Conservation (phyloP, 2,329 filamentous ascomycete genomes). For the Exserohilum turcica region DNA sequence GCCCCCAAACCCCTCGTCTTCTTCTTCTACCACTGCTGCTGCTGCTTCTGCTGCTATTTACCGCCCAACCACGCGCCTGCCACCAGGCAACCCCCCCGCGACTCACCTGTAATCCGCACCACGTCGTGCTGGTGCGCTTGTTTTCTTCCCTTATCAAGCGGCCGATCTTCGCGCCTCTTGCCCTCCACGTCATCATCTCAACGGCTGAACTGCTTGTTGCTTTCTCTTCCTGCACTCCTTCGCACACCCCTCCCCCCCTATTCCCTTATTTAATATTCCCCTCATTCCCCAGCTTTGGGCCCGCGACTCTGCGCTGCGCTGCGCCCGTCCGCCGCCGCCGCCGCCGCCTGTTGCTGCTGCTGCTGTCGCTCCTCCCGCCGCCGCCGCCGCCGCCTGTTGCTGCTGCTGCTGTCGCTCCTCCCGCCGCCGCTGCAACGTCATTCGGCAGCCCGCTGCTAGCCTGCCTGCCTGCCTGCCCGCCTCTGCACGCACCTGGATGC, state of each 20-base stretch:
- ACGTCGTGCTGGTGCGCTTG: constrained; percentile 27
- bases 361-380: too few species aligned
- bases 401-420: too few species aligned
- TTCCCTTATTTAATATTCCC: constrained; percentile 37
- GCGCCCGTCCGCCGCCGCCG: too few species aligned
- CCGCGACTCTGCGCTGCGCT: constrained; percentile 20
- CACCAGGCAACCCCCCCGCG: constrained; percentile 32
- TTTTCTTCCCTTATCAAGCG: constrained; percentile 30
- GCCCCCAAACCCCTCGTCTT: background rate
- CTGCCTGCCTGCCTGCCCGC: too few species aligned
- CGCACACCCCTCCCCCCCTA: constrained; percentile 36
- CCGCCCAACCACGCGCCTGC: constrained; percentile 9
- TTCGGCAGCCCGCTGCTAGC: constrained; percentile 33
- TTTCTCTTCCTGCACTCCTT: constrained; percentile 46
- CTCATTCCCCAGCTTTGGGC: constrained; percentile 18
- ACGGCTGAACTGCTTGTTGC: constrained; percentile 37
- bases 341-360: constrained; percentile 19
- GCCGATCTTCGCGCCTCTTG: constrained; percentile 41
- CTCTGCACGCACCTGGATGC: constrained; percentile 42
- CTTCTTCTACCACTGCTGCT: too few species aligned
- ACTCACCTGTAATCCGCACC: constrained; percentile 29
- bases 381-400: constrained; percentile 12
- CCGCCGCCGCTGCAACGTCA: constrained; percentile 37
- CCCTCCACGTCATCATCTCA: constrained; percentile 41
- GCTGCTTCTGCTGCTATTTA: too few species aligned